Evolutionary conservation across 2,329 filamentous ascomycete genomes (phyloP).

Genomic region (Scopulariopsis brevicaulis): DNA sequence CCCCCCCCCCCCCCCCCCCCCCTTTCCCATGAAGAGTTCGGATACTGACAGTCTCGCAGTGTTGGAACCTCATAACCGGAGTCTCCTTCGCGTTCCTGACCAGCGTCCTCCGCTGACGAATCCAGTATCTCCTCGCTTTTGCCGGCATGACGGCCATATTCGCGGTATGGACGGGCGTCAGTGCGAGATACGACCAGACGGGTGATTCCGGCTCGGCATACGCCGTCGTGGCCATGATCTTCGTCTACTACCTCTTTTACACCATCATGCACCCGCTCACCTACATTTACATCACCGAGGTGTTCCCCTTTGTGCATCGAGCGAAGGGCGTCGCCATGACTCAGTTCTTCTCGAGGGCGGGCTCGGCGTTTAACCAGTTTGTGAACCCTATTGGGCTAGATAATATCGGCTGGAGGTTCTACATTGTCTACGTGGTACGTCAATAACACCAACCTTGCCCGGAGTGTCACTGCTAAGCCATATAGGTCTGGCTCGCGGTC

Average conservation of each 20-base stretch:
- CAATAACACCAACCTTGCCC: no score
- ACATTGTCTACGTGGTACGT: slow-evolving; percentile 40
- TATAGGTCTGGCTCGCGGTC: slow-evolving; percentile 23
- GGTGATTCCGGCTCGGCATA: not conserved
- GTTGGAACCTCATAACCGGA: not conserved
- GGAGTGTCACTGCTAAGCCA: not conserved
- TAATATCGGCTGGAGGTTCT: slow-evolving; percentile 39
- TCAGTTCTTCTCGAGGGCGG: slow-evolving; percentile 15
- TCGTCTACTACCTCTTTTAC: slow-evolving; percentile 12
- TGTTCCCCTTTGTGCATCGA: slow-evolving; percentile 22
- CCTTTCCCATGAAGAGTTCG: no score
- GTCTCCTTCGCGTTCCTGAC: not conserved
- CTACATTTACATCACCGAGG: not conserved
- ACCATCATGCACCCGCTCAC: slow-evolving; percentile 10
- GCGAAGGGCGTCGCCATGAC: slow-evolving; percentile 33
- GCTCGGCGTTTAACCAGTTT: slow-evolving; percentile 18
- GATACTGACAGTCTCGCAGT: not conserved
- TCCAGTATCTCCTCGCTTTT: not conserved
- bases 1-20: no score
- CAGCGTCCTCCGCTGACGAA: not conserved
- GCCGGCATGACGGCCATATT: not conserved
- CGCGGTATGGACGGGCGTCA: not conserved
- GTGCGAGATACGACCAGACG: not conserved
- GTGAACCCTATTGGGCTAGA: slow-evolving; percentile 42
- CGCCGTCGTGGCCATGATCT: not conserved